A percentile compares a stretch with the other conserved stretches of the same genome.
Evolutionary conservation across 331 rosid species (phyloP).

Genomic region (Ulmus americana): DNA sequence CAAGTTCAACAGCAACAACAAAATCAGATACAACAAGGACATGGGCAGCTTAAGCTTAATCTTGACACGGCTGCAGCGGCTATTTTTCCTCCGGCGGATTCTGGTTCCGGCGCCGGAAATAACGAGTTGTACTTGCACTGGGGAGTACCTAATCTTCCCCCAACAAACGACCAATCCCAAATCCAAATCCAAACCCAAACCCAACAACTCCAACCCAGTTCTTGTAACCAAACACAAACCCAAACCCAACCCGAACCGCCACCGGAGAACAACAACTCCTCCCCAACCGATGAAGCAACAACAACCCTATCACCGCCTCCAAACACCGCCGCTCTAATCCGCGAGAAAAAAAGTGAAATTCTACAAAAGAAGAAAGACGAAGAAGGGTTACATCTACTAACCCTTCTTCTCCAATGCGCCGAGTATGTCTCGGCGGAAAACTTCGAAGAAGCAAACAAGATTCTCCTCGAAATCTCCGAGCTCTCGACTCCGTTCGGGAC

Average conservation of each 20-base stretch:
- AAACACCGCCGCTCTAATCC: conserved; percentile 16
- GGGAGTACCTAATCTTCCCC: conserved; percentile 29
- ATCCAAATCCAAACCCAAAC: conserved; percentile 14
- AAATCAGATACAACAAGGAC: conserved; percentile 9
- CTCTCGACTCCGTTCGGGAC: conserved; percentile 84
- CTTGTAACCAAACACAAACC: conserved; percentile 25
- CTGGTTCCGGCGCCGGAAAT: conserved; percentile 15
- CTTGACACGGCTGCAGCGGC: conserved; percentile 16
- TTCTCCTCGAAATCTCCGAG: conserved; percentile 75
- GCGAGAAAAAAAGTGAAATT: conserved; percentile 69
- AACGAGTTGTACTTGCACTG: conserved; percentile 50
- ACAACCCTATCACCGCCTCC: not conserved
- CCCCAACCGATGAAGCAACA: conserved; percentile 2
- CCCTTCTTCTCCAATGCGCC: conserved; percentile 86
- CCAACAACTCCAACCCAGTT: conserved; percentile 13
- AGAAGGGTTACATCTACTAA: conserved; percentile 83
- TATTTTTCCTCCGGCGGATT: conserved; percentile 19
- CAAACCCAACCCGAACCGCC: conserved; percentile 26
- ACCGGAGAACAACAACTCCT: conserved; percentile 13
- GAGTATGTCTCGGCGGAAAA: conserved; percentile 88
- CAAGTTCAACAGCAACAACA: conserved; percentile 12
- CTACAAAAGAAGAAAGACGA: conserved; percentile 75
- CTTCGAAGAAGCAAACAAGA: conserved; percentile 73
- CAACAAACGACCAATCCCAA: conserved; percentile 23
- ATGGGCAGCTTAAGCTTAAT: conserved; percentile 18